Evolutionary conservation across 192 early-diverging fungal species (phyloP).

Genomic region (Oehlia diaphana): DNA sequence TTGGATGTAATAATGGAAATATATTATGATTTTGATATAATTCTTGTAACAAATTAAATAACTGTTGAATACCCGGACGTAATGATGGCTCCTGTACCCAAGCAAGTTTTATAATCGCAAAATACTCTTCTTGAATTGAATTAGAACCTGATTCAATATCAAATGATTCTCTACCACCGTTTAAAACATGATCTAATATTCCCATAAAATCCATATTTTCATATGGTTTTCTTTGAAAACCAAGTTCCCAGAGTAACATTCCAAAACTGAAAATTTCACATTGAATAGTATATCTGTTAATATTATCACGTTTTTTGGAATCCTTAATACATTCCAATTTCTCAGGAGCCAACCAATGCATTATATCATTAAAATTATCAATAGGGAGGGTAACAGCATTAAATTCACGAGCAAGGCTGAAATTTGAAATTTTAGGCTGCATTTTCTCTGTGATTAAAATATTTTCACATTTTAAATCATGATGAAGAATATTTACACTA

Average conservation of each 20-base stretch:
- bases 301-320: not conserved
- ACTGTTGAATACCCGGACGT: too few relatives aligned
- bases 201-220: not conserved
- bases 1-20: too few relatives aligned
- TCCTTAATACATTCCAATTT: not conserved
- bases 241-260: slow-evolving; percentile 6
- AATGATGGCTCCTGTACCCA: not conserved
- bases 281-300: slow-evolving; percentile 4
- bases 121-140: not conserved
- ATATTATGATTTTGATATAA: too few relatives aligned
- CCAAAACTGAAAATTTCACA: slow-evolving; percentile 22
- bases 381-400: not conserved
- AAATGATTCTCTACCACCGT: not conserved
- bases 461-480: slow-evolving; percentile 24
- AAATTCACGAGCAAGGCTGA: not conserved
- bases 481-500: not conserved
- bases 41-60: too few relatives aligned
- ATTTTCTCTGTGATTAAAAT: slow-evolving; percentile 9
- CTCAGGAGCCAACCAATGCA: slow-evolving; percentile 29
- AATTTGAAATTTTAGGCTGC: slow-evolving; percentile 23
- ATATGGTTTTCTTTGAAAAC: not conserved
- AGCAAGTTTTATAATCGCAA: not conserved
- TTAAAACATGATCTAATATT: not conserved
- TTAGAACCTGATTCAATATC: not conserved
- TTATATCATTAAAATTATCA: not conserved